Base-by-base conservation (phyloP, 345 rosid genomes). In the Dipteronia dyeriana region DNA sequence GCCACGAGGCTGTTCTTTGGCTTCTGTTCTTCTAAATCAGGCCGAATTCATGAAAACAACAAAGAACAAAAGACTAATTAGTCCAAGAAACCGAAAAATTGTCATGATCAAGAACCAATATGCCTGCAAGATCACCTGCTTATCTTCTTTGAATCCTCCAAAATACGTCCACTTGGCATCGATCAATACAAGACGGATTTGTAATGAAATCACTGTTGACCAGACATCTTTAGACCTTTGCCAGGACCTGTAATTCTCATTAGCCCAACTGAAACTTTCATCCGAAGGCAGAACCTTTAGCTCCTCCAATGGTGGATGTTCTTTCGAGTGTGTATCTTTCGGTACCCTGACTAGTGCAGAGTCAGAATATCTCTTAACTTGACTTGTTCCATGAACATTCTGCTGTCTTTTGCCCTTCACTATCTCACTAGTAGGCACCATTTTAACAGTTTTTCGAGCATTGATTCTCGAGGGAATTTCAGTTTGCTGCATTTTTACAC, bases 231-330 rank as follows among this genome's bases (percentile, higher is more conserved):
- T 77, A 68, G 84, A 90, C 79, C 99, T 90, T 75, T 91, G 98
- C 77, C 78, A 68, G 23, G 88, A 81, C 75, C 79, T 93, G 63
- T 95, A 95, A 56, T 95, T 95, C 86, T 93, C 97, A 79, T 86
- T 84, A 25, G 98, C 98, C 99, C 99, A 95, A 85, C 95, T 90
- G 85, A 93, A 95, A 51, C 90, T 89, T 87, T 95, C 98, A 83
- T 95, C 99, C 2, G 96, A 85, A 70, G 93, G 94, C 73, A 95
- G 88, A 84, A 87, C 90, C 68, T 86, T 88, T 64, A 85, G 85
- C 67, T 80, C 96, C 71, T 91, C 96, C 47, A 85, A 43, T 0
- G 89, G 92, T 59, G 98, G 94, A 83, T 91, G 88, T 75, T 85
- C 82, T 57, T 73, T 66, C 1, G 85, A 71, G 41, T 65, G 83